Base-by-base conservation (phyloP, 306 rosid genomes). In the Adenanthera pavonina region DNA sequence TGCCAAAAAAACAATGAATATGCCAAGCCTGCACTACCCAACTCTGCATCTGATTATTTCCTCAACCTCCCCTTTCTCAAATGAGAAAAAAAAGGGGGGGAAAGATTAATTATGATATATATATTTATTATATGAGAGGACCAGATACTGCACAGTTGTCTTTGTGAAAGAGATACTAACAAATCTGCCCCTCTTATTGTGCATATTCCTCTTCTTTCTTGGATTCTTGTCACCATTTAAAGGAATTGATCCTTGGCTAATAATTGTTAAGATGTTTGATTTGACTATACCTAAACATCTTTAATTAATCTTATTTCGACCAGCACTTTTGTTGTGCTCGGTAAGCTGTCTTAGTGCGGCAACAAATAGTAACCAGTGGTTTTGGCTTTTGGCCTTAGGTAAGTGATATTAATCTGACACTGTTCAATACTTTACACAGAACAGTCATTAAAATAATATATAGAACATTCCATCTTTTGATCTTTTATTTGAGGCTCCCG, bases 181-280 rank as follows among this genome's bases (percentile, higher is more conserved):
- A 44, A 33, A 15, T 11, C 34, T 19, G 38, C 17, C 16, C 36
- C 33, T 49, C 69, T 41, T 38, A 14, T 41, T 69, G 36, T 35
- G 52, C 61, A 67, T 19, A 68, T 34, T 35, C 40, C 17, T 12
- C 35, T 57, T 17, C 74, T 60, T 36, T 74, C 51, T 7, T 2
- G 34, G 38, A 67, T 69, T 69, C 20, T 54, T 46, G 60, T 12
- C 51, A 59, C 36, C 41, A 51, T 12, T 16, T 46, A 7, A 65
- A 46, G 57, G 82, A 43, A 60, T 48, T 44, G 33, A 66, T 73
- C 38, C 68, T 41, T 33, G 46, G 54, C 34, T 60, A 57, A 44
- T 69, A 43, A 69, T 69, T 67, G 74, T 0, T 68, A n/a, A 16
- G 7, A 16, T 20, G 51, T 40, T 43, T 20, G 46, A 34, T 41